Conservation (phyloP, 208 protist species). For the Angomonas ambiguus region DNA sequence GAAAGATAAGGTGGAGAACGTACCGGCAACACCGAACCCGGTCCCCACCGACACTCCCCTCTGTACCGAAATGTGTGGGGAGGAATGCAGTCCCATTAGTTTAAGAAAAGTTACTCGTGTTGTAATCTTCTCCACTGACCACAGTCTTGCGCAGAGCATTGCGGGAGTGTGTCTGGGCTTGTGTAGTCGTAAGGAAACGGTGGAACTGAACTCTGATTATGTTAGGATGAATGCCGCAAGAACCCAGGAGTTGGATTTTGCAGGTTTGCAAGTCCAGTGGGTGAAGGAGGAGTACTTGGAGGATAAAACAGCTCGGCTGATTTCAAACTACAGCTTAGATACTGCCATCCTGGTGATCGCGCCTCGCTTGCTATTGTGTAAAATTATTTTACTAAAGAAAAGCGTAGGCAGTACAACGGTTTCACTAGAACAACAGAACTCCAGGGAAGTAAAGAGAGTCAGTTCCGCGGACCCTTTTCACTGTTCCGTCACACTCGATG, state of each 20-base stretch:
- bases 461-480: slow-evolving; percentile 45
- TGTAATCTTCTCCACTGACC: too few species aligned
- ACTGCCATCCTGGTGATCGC: slow-evolving; percentile 60
- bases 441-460: slow-evolving; percentile 20
- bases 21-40: too few species aligned
- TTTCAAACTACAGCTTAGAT: slow-evolving; percentile 53
- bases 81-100: too few species aligned
- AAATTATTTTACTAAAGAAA: slow-evolving; percentile 45
- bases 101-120: too few species aligned
- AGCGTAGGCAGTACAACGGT: slow-evolving; percentile 48
- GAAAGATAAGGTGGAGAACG: too few species aligned
- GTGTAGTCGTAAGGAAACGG: too few species aligned
- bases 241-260: slow-evolving; percentile 38
- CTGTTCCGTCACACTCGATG: slow-evolving; percentile 23
- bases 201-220: too few species aligned
- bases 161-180: too few species aligned
- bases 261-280: slow-evolving; percentile 63
- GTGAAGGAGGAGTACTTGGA: slow-evolving; percentile 55
- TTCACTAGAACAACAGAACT: slow-evolving; percentile 44
- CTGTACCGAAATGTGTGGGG: too few species aligned
- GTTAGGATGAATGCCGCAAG: too few species aligned
- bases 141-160: too few species aligned
- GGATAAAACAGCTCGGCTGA: slow-evolving; percentile 14
- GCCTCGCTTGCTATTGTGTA: slow-evolving; percentile 53
- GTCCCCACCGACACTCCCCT: too few species aligned